Evolutionary conservation across 768 basidiomycete species (phyloP), one percentile per base, ranked within the genome.

Genomic region (Megacollybia marginata): DNA sequence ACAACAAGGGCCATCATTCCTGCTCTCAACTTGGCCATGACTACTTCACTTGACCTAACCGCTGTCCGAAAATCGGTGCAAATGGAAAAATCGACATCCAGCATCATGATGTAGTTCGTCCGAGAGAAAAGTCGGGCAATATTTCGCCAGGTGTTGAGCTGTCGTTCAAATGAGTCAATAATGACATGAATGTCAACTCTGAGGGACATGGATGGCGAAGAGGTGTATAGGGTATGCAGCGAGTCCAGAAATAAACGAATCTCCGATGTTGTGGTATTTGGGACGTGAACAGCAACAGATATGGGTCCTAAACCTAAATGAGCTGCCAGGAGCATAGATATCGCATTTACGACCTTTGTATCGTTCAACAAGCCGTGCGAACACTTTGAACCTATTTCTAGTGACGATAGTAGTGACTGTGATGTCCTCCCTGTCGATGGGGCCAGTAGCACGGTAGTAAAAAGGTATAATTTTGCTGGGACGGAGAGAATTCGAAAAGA

Each of bases 71-170:
- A 88, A 67, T 89, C 81, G 44, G 92, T 92, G 62, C 90, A 91
- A 10, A 88, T 65, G 32, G 78, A 83, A 63, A 94, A 92, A 63
- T 93, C 91, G 53, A 93, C 84, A 62, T 94, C 92, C 47, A 93
- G 80, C 83, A 92, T 87, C 82, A 93, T 87, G 50, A 92, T 78
- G 56, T 80, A 89, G 54, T 86, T 79, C 8, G 92, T 92, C 12
- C 88, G 78, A 4, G 90, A 84, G 58, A 91, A 89, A 46, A 90
- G 70, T 38, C 92, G 80, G 3, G 91, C 92, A 40, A 83, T 78
- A 62, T 93, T 93, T 33, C 92, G 76, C 88, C 90, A 93, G 19
- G 87, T 82, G 64, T 94, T 94, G 72, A 94, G 85, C 62, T 92
- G 88, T 5, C 90, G 79, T 52, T 85, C 83, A 54, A 85, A 87